Evolutionary conservation across 352 stramenopile species (phyloP), one percentile per base, ranked within the genome.

Genomic region (Elongisporangium undulatum): DNA sequence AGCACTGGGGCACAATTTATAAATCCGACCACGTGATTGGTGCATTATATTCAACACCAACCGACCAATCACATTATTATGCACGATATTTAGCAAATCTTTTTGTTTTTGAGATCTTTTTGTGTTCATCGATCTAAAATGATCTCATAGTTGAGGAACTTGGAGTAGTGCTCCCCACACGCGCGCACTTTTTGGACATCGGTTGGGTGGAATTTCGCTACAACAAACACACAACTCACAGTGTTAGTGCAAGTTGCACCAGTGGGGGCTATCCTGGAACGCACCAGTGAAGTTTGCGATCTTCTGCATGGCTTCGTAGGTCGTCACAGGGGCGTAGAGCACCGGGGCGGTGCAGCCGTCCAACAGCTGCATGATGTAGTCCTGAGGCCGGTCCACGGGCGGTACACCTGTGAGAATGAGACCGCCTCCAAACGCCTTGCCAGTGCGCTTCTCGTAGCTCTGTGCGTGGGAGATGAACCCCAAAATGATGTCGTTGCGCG

Each of bases 401-500:
- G 85, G 85, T 22, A 81, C 77, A 29, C 90, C 90, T 13, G 89
- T 95, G 53, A 97, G 76, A 24, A 97, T 94, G n/a, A 97, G 71
- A 0, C 88, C 88, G n/a, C 79, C 89, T n/a, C 79, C 77, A 58
- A 94, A 96, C 16, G 68, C 71, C 55, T 68, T 63, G 55, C 85
- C 84, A 24, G 72, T 89, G 53, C 65, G 81, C 49, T 78, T 65
- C 64, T 92, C 82, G 58, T 85, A 89, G 65, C 91, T 84, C 58
- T 90, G 79, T 49, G 71, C 73, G 55, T 96, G 87, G 24, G 80
- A 92, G 10, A 95, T 57, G 52, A 96, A 91, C 50, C 86, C 87
- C 20, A 97, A 67, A 55, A 97, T 96, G 63, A 97, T 96, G 67
- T 97, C 90, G 62, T 91, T 94, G 29, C 90, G 80, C 26, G 83